Conservation (phyloP, 805 yeast species). For the Maudiozyma serrabonitensis region DNA sequence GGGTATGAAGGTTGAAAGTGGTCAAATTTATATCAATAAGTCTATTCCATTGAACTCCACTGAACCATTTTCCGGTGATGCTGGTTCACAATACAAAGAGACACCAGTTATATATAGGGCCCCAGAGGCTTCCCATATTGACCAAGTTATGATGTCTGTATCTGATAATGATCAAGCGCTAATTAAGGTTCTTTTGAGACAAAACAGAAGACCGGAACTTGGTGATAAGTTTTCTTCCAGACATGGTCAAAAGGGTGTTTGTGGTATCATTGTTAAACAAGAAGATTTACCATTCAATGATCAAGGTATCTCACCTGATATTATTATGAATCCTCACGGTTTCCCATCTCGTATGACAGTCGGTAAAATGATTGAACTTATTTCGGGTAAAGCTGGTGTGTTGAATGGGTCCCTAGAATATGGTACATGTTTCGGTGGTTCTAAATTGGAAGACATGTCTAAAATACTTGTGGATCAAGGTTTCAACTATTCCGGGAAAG, state of each 20-base stretch:
- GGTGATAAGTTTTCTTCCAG: slow-evolving; percentile 97
- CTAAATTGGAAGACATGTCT: slow-evolving; percentile 93
- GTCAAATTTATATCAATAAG: slow-evolving; percentile 90
- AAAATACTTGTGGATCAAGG: slow-evolving; percentile 83
- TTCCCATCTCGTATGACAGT: slow-evolving; percentile 99
- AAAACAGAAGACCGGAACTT: slow-evolving; percentile 92
- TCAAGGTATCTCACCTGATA: slow-evolving; percentile 85
- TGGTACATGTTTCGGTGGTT: slow-evolving; percentile 98
- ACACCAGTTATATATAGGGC: slow-evolving; percentile 88
- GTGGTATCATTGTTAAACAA: slow-evolving; percentile 95
- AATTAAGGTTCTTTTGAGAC: slow-evolving; percentile 84
- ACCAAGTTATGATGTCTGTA: slow-evolving; percentile 95
- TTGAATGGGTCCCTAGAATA: slow-evolving; percentile 83
- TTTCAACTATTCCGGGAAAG: slow-evolving; percentile 91
- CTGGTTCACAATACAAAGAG: slow-evolving; percentile 60
- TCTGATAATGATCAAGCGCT: slow-evolving; percentile 92
- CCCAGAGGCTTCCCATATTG: slow-evolving; percentile 91
- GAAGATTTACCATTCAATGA: slow-evolving; percentile 96
- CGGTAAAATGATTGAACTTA: slow-evolving; percentile 94
- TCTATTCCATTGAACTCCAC: slow-evolving; percentile 82
- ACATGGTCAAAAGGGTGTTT: slow-evolving; percentile 98
- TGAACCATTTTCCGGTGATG: slow-evolving; percentile 22
- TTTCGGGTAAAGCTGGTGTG: slow-evolving; percentile 97
- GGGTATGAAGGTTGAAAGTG: slow-evolving; percentile 81
- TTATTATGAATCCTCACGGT: slow-evolving; percentile 98